phyloP scores from a whole-genome alignment of 176 grass and related monocot species.

The Phragmites australis region DNA sequence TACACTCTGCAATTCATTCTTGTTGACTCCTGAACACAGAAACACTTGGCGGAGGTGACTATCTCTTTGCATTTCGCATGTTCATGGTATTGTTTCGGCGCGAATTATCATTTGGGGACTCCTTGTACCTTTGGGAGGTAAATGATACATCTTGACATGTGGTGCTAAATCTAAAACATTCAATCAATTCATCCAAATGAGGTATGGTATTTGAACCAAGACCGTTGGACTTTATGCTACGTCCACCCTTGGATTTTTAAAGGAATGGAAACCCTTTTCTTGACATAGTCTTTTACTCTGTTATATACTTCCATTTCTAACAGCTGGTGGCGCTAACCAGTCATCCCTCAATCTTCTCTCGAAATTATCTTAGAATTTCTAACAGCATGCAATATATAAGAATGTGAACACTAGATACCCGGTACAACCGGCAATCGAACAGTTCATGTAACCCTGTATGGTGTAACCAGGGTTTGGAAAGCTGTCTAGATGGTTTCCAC shows the following conservation, averaged over 20 bases:
- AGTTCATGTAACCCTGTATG: background rate
- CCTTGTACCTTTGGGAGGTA: constrained; percentile 99
- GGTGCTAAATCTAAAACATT: background rate
- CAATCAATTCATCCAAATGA: background rate
- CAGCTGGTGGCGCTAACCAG: background rate
- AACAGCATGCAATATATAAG: background rate
- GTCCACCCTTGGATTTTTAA: constrained; percentile 2
- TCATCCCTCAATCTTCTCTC: background rate
- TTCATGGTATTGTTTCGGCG: constrained; percentile 99
- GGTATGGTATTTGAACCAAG: background rate
- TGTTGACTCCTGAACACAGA: constrained; percentile 49
- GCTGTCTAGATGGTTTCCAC: background rate
- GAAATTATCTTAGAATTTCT: background rate
- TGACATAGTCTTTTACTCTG: constrained; percentile 13
- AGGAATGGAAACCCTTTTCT: background rate
- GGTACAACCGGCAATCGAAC: background rate
- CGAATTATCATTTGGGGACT: constrained; percentile 95
- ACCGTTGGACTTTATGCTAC: background rate
- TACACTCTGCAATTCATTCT: constrained; percentile 32
- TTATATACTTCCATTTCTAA: constrained; percentile 3
- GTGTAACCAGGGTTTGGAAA: background rate
- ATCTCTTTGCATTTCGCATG: constrained; percentile 99
- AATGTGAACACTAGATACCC: background rate
- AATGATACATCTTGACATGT: background rate
- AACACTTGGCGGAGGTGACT: constrained; percentile 90